Evolutionary conservation across 495 filamentous ascomycete species (phyloP), one percentile per base, ranked within the genome.

Genomic region (Lepraria neglecta): DNA sequence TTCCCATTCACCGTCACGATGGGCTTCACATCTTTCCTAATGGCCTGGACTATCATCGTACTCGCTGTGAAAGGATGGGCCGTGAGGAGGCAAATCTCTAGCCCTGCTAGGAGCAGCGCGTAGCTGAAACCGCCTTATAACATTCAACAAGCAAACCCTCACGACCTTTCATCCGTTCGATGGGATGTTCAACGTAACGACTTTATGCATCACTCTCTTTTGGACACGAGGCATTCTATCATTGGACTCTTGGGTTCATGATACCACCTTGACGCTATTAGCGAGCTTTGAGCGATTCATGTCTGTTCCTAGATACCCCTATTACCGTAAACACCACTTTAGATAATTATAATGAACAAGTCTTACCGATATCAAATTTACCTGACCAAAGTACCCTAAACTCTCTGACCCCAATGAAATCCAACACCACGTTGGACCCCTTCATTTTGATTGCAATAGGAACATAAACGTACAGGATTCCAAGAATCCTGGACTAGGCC

Each of bases 41-140:
- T 97, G 90, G 87, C 91, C 0, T 94, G 88, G 83, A 80, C 86
- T 54, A 81, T 92, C 33, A 56, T 91, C 38, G 71, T 88, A 3
- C 81, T 96, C 54, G 85, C 92, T n/a, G 72, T 97, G 66, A 96
- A 95, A 73, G 92, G 90, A 19, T 96, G 90, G 91, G 90, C 90
- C 1, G 72, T 85, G 17, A 53, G 55, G 3, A 61, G 40, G 28
- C 51, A 42, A 17, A 40, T 42, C 21, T 35, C 24, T 12, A 38
- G 3, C 11, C 54, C 59, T 14, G 44, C 5, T 7, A 11, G 35
- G 35, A 38, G 12, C n/a, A 28, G 27, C 30, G 40, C 21, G 38
- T 9, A 24, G 24, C 19, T 27, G 15, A 21, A 46, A 46, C 19
- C 6, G 17, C 2, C 27, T 6, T 19, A 17, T 43, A 43, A 43